Percentiles rank a stretch among this genome's conserved stretches.
Conservation (phyloP, 1,139 yeast species). For the Geotrichum fermentans region DNA sequence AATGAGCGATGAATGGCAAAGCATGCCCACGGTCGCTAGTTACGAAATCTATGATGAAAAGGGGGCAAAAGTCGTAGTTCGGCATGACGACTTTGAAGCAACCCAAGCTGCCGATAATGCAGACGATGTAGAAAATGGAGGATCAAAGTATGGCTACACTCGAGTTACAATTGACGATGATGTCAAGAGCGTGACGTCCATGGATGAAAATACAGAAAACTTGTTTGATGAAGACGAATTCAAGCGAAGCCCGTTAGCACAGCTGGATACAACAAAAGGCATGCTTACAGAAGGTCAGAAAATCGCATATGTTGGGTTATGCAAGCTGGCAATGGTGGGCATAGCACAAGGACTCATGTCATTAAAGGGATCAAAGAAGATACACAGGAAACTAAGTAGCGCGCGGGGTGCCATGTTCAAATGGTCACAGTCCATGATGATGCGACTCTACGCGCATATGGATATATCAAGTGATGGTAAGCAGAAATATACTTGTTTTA, state of each 20-base stretch:
- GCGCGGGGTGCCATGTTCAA: constrained; percentile 76
- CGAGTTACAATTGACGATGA: constrained; percentile 89
- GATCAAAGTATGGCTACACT: constrained; percentile 60
- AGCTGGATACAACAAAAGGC: constrained; percentile 72
- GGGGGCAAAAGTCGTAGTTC: constrained; percentile 45
- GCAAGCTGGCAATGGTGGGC: constrained; percentile 67
- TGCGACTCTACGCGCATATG: constrained; percentile 75
- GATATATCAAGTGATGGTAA: constrained; percentile 52
- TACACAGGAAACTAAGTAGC: constrained; percentile 48
- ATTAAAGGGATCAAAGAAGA: constrained; percentile 49
- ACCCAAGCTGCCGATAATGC: constrained; percentile 25
- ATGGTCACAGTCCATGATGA: constrained; percentile 76
- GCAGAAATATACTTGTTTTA: constrained; percentile 1
- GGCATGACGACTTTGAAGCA: constrained; percentile 22
- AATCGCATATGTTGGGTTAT: constrained; percentile 86
- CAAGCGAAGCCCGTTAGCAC: constrained; percentile 52
- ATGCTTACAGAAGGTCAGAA: constrained; percentile 80
- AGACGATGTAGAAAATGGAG: constrained; percentile 28
- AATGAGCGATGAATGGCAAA: constrained; percentile 47
- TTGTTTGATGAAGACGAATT: constrained; percentile 52
- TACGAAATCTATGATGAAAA: constrained; percentile 54
- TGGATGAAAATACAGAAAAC: constrained; percentile 77
- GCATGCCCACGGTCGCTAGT: constrained; percentile 58
- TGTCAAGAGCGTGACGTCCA: constrained; percentile 60
- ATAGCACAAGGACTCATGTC: constrained; percentile 76